A percentile compares a stretch with the other conserved stretches of the same genome.
These are phyloP conservation scores for Gloeopeniophorella convolvens DNA, from an alignment of 768 basidiomycete genomes.

Conservation along the genomic window DNA sequence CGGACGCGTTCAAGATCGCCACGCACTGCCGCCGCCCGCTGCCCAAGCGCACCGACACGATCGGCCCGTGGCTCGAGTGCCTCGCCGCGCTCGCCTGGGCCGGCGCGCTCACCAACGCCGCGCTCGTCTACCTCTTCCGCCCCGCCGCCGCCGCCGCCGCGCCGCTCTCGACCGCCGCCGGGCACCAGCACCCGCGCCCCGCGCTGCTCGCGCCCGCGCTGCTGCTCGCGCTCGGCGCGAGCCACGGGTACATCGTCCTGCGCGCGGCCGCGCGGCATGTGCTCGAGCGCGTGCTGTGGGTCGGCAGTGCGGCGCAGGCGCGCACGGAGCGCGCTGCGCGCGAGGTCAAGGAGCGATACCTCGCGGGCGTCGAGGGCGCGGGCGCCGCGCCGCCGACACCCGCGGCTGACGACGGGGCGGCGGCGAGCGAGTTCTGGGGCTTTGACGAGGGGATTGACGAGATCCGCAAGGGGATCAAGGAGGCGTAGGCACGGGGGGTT, in stretches of 20 bases:
- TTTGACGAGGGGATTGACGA: constrained; percentile 71
- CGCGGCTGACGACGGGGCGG: constrained; percentile 8
- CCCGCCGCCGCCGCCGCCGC: constrained; percentile 32
- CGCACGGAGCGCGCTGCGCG: constrained; percentile 51
- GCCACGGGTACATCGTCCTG: constrained; percentile 76
- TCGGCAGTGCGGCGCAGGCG: constrained; percentile 58
- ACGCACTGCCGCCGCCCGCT: constrained; percentile 79
- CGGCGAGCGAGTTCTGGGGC: constrained; percentile 48
- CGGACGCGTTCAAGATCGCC: constrained; percentile 93
- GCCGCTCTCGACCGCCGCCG: constrained; percentile 25
- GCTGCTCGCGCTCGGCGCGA: constrained; percentile 68
- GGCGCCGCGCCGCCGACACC: constrained; percentile 23
- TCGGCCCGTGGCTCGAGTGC: constrained; percentile 91
- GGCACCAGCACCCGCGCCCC: constrained; percentile 18
- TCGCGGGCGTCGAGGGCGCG: constrained; percentile 28
- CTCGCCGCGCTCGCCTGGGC: constrained; percentile 88
- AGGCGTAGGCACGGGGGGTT: no score
- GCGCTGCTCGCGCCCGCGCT: constrained; percentile 27
- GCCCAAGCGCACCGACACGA: constrained; percentile 81
- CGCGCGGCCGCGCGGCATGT: constrained; percentile 57
- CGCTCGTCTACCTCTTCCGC: constrained; percentile 87
- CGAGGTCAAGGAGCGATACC: constrained; percentile 41
- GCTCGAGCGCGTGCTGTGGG: constrained; percentile 74
- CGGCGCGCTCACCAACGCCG: constrained; percentile 79
- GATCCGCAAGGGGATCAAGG: constrained; percentile 60